Percentiles rank a stretch among this genome's conserved stretches.
Conservation (phyloP, 495 filamentous ascomycete genomes). For the Podospora pseudopauciseta region DNA sequence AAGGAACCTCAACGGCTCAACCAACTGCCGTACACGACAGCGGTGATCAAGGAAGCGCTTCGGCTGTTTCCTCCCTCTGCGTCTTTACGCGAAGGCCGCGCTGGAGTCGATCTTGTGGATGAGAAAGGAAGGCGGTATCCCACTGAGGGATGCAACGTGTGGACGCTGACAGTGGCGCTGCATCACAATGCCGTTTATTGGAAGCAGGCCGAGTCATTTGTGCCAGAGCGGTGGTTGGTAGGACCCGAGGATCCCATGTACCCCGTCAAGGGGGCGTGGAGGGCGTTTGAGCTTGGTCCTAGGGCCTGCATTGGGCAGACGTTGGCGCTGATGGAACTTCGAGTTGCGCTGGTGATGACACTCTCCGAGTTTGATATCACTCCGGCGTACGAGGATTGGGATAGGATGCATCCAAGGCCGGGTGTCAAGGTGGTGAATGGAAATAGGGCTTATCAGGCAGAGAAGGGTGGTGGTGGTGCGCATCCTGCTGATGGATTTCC, state of each 20-base stretch:
- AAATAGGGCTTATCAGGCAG: slow-evolving; percentile 10
- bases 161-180: background rate
- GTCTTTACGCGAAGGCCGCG: background rate
- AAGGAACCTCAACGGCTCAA: background rate
- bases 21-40: slow-evolving; percentile 2
- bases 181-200: slow-evolving; percentile 1
- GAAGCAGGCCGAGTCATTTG: background rate
- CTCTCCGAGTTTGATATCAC: slow-evolving; percentile 1
- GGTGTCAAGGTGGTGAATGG: background rate
- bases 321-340: background rate
- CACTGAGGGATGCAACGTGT: background rate
- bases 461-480: background rate
- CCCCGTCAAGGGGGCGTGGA: slow-evolving; percentile 24
- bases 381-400: slow-evolving; percentile 13
- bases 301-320: slow-evolving; percentile 40
- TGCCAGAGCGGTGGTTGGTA: background rate
- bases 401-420: background rate
- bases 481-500: slow-evolving; percentile 15
- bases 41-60: slow-evolving; percentile 7
- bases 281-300: slow-evolving; percentile 43
- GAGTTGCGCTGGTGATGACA: background rate
- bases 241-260: background rate
- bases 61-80: background rate
- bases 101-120: background rate
- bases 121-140: background rate